Evolutionary conservation across 2,329 filamentous ascomycete genomes (phyloP).

Genomic region (Fusarium begoniae): DNA sequence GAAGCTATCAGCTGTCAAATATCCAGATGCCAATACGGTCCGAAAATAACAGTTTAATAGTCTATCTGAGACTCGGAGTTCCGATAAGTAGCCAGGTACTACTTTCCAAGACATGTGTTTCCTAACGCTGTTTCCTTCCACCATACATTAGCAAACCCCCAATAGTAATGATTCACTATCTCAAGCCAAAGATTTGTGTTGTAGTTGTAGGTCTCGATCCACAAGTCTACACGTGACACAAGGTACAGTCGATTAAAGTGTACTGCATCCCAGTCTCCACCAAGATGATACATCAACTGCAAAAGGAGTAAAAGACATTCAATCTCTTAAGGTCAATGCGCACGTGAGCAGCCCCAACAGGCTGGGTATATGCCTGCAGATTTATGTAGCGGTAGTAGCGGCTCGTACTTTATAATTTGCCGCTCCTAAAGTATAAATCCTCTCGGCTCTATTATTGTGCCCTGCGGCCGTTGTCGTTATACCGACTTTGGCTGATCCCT

Average conservation of each 20-base stretch:
- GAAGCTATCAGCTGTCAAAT: rapidly evolving
- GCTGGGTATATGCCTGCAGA: neutral
- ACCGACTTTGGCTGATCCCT: rapidly evolving
- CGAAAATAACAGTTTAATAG: too few species aligned
- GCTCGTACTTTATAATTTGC: neutral
- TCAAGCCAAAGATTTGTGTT: neutral
- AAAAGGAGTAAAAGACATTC: neutral
- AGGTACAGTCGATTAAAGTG: rapidly evolving
- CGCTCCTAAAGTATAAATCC: rapidly evolving
- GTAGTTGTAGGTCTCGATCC: rapidly evolving
- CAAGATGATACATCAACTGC: neutral
- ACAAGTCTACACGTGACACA: too few species aligned
- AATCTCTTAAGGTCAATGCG: neutral
- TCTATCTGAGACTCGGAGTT: too few species aligned
- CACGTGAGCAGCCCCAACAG: neutral
- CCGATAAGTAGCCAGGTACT: rapidly evolving
- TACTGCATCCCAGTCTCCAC: neutral
- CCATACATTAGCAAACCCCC: rapidly evolving
- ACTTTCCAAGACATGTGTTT: too few species aligned
- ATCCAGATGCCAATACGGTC: neutral
- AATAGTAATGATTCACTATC: neutral
- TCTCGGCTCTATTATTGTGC: neutral
- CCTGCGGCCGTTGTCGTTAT: neutral
- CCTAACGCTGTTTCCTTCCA: neutral
- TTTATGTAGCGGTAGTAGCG: neutral